Conservation (phyloP, 2,329 filamentous ascomycete genomes). For the Parafenestella ontariensis region DNA sequence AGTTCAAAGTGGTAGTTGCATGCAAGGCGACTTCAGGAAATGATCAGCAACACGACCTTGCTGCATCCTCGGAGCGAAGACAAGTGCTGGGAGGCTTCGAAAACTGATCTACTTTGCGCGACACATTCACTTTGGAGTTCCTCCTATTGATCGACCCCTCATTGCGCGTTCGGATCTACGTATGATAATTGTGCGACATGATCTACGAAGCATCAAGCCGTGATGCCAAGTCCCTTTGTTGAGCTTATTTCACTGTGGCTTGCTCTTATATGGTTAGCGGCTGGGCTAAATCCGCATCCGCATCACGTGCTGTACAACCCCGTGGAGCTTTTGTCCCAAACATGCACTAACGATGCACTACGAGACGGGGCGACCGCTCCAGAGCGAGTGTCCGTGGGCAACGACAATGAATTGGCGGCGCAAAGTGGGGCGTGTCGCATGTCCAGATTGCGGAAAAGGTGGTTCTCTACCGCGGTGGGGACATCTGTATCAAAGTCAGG, state of each 20-base stretch:
- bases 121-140: not conserved
- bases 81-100: not conserved
- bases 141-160: not conserved
- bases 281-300: not conserved
- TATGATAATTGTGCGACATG: not conserved
- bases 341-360: not conserved
- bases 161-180: not conserved
- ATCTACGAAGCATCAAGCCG: not conserved
- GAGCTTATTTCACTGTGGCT: not conserved
- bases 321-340: not conserved
- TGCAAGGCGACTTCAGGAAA: not conserved
- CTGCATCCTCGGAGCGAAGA: not conserved
- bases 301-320: not conserved
- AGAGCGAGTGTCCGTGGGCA: not conserved
- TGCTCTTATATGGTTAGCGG: not conserved
- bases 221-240: not conserved
- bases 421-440: not conserved
- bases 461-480: not conserved
- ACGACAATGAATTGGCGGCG: not conserved
- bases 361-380: not conserved
- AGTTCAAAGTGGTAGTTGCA: not conserved
- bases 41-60: not conserved
- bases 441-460: not conserved
- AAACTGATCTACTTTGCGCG: not conserved
- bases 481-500: not conserved